A percentile compares a stretch with the other conserved stretches of the same genome.
Conservation (phyloP, 768 basidiomycete genomes). For the Leucosporidium yakuticum region DNA sequence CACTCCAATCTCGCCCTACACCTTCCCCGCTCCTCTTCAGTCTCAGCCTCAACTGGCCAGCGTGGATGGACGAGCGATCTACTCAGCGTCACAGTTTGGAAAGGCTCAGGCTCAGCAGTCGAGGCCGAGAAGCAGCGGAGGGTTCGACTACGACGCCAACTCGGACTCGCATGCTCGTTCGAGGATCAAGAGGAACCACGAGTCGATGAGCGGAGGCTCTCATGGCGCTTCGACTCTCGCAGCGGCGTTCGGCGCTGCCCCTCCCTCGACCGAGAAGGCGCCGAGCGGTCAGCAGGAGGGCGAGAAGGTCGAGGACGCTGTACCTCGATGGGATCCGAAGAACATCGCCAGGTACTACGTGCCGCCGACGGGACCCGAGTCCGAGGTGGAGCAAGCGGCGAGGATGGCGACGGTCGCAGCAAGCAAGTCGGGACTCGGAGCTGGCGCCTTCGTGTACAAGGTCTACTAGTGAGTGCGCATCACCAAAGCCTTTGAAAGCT, state of each 20-base stretch:
- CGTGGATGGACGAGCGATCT: no score
- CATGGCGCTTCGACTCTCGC: neutral
- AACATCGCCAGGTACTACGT: neutral
- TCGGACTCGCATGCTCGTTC: neutral
- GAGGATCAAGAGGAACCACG: neutral
- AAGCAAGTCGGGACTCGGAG: neutral
- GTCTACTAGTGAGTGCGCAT: neutral
- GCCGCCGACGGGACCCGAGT: neutral
- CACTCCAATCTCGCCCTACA: slow-evolving; percentile 4
- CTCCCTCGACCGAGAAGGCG: neutral
- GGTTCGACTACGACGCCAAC: neutral
- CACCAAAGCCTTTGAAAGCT: neutral
- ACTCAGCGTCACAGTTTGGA: no score
- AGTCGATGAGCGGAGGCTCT: accelerated
- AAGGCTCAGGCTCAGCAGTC: neutral
- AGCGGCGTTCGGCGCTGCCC: neutral
- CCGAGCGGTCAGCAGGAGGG: neutral
- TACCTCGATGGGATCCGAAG: neutral
- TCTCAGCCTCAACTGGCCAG: no score
- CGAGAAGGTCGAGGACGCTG: neutral
- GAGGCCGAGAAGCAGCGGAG: neutral
- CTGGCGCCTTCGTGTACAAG: slow-evolving; percentile 3
- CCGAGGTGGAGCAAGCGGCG: slow-evolving; percentile 7
- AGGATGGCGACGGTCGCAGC: neutral
- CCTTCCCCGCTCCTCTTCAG: no score